Percentiles rank a stretch among this genome's conserved stretches.
These are phyloP conservation scores for Pythium aphanidermatum DNA, from an alignment of 352 stramenopile genomes.

Conservation along the genomic window DNA sequence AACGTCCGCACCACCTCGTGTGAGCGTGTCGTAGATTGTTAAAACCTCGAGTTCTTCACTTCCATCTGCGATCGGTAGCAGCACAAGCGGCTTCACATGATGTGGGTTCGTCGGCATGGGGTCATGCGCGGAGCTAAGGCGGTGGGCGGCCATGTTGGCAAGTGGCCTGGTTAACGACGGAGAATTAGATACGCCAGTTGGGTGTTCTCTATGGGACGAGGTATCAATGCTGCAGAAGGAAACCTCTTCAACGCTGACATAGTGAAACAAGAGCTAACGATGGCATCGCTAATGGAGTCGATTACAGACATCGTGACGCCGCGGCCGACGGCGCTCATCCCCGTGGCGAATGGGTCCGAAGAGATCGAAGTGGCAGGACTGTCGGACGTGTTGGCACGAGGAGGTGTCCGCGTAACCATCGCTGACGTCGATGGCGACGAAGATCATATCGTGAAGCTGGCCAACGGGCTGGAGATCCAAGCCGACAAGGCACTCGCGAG, in stretches of 20 bases:
- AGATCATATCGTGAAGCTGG: conserved; percentile 50
- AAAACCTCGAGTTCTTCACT: conserved; percentile 64
- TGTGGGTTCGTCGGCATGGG: conserved; percentile 14
- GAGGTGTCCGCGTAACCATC: conserved; percentile 58
- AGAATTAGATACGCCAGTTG: conserved; percentile 5
- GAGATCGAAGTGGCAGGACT: conserved; percentile 62
- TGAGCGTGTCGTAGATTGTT: conserved; percentile 56
- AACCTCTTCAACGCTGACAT: too few species aligned
- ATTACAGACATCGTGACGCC: conserved; percentile 54
- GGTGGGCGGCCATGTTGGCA: conserved; percentile 9
- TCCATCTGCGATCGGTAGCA: conserved; percentile 55
- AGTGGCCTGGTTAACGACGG: conserved; percentile 5
- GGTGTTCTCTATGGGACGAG: conserved; percentile 1
- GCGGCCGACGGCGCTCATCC: conserved; percentile 55
- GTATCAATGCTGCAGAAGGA: not conserved
- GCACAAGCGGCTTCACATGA: conserved; percentile 49
- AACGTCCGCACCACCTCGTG: conserved; percentile 51
- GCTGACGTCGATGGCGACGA: conserved; percentile 39
- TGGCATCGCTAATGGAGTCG: conserved; percentile 41
- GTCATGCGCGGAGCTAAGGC: conserved; percentile 15
- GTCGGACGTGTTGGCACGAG: conserved; percentile 42
- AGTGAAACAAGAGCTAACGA: conserved; percentile 13
- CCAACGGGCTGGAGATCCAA: conserved; percentile 45
- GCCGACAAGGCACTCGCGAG: conserved; percentile 59
- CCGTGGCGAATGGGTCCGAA: conserved; percentile 48